A percentile compares a stretch with the other conserved stretches of the same genome.
Conservation (phyloP, 768 basidiomycete genomes). For the Pholiota microspora region DNA sequence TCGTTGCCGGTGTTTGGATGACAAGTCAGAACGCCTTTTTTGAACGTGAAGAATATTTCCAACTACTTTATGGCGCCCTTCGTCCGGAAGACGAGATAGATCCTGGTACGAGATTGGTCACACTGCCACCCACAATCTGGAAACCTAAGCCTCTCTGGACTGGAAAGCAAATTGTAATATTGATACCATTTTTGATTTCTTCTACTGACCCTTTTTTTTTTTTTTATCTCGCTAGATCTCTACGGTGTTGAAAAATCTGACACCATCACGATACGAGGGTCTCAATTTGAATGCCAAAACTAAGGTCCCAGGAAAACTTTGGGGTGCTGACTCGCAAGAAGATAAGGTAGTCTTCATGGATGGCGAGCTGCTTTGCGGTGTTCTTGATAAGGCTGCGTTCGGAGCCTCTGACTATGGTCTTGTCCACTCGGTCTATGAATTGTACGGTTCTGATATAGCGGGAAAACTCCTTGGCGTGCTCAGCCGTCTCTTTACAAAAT, state of each 20-base stretch:
- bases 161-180: conserved; percentile 88
- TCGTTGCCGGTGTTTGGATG: conserved; percentile 99
- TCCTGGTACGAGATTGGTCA: conserved; percentile 61
- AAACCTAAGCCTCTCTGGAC: conserved; percentile 93
- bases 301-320: conserved; percentile 85
- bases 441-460: conserved; percentile 88
- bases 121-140: conserved; percentile 90
- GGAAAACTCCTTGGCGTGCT: conserved; percentile 91
- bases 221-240: conserved; percentile 77
- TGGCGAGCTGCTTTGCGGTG: conserved; percentile 90
- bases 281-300: conserved; percentile 84
- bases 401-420: conserved; percentile 96
- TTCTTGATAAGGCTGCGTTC: conserved; percentile 96
- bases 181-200: neutral
- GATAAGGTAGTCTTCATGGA: conserved; percentile 88
- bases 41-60: conserved; percentile 92
- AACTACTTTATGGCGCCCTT: conserved; percentile 92
- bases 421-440: conserved; percentile 94
- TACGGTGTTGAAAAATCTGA: conserved; percentile 90
- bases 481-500: conserved; percentile 94
- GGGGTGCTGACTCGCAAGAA: conserved; percentile 80
- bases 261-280: conserved; percentile 73
- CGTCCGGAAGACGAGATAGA: conserved; percentile 79
- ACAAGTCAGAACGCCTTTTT: conserved; percentile 95
- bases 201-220: conserved; percentile 1